Evolutionary conservation across 495 filamentous ascomycete species (phyloP), one percentile per base, ranked within the genome.

Genomic region (Penicillium soppii): DNA sequence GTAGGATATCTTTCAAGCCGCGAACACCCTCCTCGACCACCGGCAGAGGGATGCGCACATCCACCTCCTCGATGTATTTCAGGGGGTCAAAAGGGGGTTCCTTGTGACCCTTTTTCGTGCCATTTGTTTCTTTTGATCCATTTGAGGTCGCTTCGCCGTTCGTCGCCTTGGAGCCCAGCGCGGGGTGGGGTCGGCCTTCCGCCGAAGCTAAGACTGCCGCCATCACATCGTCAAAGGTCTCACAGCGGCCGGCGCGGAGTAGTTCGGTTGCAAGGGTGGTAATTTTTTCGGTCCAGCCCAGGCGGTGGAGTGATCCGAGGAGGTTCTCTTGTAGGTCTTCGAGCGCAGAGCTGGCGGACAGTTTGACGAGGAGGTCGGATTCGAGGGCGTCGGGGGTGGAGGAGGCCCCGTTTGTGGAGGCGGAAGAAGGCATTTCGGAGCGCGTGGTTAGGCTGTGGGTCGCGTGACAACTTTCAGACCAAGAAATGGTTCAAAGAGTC

Each of bases 181-280:
- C 59, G 7, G 70, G 63, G 51, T 73, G 69, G 19, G 39, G 47
- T 35, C 69, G 43, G 4, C 73, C 72, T 43, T 70, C 66, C 12
- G 73, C 72, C 3, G 70, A 69, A n/a, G 72, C 69, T 7, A 75
- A 59, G 6, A 76, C 67, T 8, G 69, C 69, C 10, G 71, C 73
- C 52, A 76, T 65, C 47, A 76, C 65, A 38, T 76, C 73, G 43
- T 76, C 73, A 45, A 76, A 76, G 25, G 69, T 72, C 60, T 73
- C 71, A 53, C 73, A 76, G 36, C 72, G 72, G 32, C 71, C 71
- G 26, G 65, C 72, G 61, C 73, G 72, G 37, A 76, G 69, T 36
- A 76, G 72, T 44, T 76, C 72, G 16, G 66, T 67, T 17, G 70
- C 65, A 6, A 75, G 53, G 30, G 51, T 59, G 19, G 69, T 71